A percentile compares a stretch with the other conserved stretches of the same genome.
These are phyloP conservation scores for Ceratocystis eucalypticola DNA, from an alignment of 2,329 filamentous ascomycete genomes.

Conservation along the genomic window DNA sequence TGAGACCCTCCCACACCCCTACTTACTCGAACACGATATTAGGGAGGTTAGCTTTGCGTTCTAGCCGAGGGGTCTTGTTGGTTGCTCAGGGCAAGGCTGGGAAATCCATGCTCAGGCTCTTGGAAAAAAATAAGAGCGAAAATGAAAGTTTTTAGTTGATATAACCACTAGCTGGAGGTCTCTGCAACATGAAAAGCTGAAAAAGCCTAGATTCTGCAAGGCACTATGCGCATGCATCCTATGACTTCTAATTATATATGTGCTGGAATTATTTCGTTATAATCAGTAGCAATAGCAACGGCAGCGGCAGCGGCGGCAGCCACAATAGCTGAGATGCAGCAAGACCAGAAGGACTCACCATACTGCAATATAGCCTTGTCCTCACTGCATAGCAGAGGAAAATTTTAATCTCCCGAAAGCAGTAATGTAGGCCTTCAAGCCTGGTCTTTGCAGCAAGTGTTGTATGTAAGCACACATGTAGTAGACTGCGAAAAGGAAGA, in stretches of 20 bases:
- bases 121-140: background rate
- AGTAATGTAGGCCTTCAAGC: background rate
- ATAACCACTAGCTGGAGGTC: background rate
- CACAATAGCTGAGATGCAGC: background rate
- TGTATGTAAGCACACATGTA: background rate
- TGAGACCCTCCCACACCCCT: background rate
- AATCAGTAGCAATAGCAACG: background rate
- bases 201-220: slow-evolving; percentile 4
- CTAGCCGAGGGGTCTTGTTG: background rate
- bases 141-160: background rate
- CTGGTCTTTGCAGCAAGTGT: background rate
- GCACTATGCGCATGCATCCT: slow-evolving; percentile 10
- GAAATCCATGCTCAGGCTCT: background rate
- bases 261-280: background rate
- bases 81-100: background rate
- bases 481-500: background rate
- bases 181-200: slow-evolving; percentile 1
- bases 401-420: background rate
- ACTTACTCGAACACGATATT: background rate
- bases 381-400: background rate
- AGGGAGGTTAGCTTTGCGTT: background rate
- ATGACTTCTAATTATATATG: background rate
- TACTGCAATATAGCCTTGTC: background rate
- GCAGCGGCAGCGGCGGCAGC: background rate
- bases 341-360: background rate